Conservation (phyloP, 1,284 basidiomycete genomes). For the Bondarzewia mesenterica region DNA sequence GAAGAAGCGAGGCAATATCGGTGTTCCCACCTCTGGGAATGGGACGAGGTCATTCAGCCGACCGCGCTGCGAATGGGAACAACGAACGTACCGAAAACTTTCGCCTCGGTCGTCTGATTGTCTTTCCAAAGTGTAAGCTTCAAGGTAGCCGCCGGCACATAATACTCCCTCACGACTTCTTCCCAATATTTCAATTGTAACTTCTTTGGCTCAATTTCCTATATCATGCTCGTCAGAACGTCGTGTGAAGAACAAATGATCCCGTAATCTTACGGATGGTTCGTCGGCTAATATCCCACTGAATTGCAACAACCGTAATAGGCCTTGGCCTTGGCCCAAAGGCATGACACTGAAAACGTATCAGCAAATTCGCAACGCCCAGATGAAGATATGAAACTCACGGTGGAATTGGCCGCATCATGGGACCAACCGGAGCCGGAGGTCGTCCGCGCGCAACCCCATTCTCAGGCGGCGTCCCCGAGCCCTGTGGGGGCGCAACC, state of each 20-base stretch:
- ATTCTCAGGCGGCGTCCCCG: slow-evolving; percentile 1
- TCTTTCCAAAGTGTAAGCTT: slow-evolving; percentile 78
- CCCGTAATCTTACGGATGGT: slow-evolving; percentile 27
- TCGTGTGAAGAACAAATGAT: slow-evolving; percentile 1
- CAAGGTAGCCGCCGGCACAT: slow-evolving; percentile 55
- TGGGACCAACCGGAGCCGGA: neutral
- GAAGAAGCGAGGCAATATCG: slow-evolving; percentile 75
- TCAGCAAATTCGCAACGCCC: too few relatives aligned
- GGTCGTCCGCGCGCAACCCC: neutral
- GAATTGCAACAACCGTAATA: slow-evolving; percentile 55
- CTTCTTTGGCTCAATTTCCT: slow-evolving; percentile 31
- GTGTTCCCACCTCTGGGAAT: slow-evolving; percentile 58
- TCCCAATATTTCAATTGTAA: slow-evolving; percentile 57
- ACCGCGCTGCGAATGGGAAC: neutral
- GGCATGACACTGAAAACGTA: too few relatives aligned
- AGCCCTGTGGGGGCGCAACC: neutral
- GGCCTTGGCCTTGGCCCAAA: slow-evolving; percentile 50
- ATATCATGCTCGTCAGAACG: neutral
- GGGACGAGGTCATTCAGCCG: neutral
- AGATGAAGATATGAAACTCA: neutral
- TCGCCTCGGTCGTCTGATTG: slow-evolving; percentile 64
- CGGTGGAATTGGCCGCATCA: neutral
- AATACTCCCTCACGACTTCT: slow-evolving; percentile 52
- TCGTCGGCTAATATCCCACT: slow-evolving; percentile 53
- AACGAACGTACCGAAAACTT: slow-evolving; percentile 59